These are phyloP conservation scores for Dysphania ambrosioides DNA, from an alignment of 148 eudicot species.

Conservation along the genomic window DNA sequence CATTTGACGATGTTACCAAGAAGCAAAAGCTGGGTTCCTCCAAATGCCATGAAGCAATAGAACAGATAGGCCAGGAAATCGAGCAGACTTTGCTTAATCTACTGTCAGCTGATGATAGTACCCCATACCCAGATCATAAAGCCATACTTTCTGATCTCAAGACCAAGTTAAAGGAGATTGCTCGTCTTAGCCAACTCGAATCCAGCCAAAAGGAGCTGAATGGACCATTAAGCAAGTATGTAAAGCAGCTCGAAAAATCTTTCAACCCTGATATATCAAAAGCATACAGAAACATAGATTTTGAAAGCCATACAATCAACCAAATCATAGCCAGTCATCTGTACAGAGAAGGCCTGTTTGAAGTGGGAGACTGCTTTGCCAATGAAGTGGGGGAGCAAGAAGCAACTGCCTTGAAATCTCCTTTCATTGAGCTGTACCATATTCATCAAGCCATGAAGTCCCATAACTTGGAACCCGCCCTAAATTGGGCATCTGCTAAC, in stretches of 20 bases:
- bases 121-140: slow-evolving; percentile 36
- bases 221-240: slow-evolving; percentile 57
- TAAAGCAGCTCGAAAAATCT: slow-evolving; percentile 67
- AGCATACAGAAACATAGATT: slow-evolving; percentile 66
- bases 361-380: slow-evolving; percentile 68
- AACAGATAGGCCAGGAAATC: slow-evolving; percentile 54
- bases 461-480: slow-evolving; percentile 59
- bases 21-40: slow-evolving; percentile 69
- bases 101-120: slow-evolving; percentile 32
- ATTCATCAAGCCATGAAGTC: slow-evolving; percentile 66
- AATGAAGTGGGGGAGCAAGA: slow-evolving; percentile 50
- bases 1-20: slow-evolving; percentile 76
- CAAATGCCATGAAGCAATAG: slow-evolving; percentile 58
- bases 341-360: slow-evolving; percentile 68
- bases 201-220: slow-evolving; percentile 68
- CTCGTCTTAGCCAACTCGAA: slow-evolving; percentile 63
- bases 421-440: slow-evolving; percentile 56
- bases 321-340: slow-evolving; percentile 75
- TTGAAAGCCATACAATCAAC: slow-evolving; percentile 52
- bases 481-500: slow-evolving; percentile 56
- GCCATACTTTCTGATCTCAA: slow-evolving; percentile 54
- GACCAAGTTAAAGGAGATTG: slow-evolving; percentile 58
- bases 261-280: slow-evolving; percentile 75
- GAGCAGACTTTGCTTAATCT: slow-evolving; percentile 55
- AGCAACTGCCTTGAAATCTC: slow-evolving; percentile 42